These are phyloP conservation scores for Psilocybe mexicana DNA, from an alignment of 1,284 basidiomycete genomes.

Conservation along the genomic window DNA sequence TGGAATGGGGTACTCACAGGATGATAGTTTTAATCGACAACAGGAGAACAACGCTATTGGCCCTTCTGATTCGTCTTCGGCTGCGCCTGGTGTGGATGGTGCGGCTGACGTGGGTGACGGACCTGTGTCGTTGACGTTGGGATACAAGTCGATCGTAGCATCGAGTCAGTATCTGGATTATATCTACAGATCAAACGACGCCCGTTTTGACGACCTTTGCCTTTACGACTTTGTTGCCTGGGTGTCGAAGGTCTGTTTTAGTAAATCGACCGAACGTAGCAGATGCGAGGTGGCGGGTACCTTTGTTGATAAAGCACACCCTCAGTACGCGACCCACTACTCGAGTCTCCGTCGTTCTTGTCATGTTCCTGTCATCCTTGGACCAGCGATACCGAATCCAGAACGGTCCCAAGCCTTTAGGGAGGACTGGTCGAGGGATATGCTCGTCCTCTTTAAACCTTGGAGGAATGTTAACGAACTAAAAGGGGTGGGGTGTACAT, in stretches of 20 bases:
- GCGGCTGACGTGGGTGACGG: too few relatives aligned
- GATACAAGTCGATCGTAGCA: too few relatives aligned
- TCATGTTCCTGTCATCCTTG: conserved; percentile 9
- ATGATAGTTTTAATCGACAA: too few relatives aligned
- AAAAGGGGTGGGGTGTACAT: neutral
- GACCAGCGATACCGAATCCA: too few relatives aligned
- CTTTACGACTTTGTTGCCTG: neutral
- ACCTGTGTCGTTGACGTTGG: neutral
- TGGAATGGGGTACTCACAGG: too few relatives aligned
- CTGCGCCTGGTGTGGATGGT: too few relatives aligned
- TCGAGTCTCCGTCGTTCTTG: neutral
- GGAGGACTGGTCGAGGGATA: neutral
- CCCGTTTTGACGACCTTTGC: too few relatives aligned
- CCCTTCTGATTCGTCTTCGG: too few relatives aligned
- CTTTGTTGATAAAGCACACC: conserved; percentile 4
- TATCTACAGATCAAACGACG: too few relatives aligned
- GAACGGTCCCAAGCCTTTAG: neutral
- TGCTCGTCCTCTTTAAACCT: conserved; percentile 1
- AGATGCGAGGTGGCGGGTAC: neutral
- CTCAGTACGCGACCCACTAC: conserved; percentile 8
- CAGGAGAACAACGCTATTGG: too few relatives aligned
- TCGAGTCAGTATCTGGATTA: too few relatives aligned
- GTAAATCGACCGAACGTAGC: neutral
- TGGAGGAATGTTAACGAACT: neutral
- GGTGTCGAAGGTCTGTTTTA: neutral